A percentile compares a stretch with the other conserved stretches of the same genome.
These are phyloP conservation scores for Epichloe scottii DNA, from an alignment of 2,329 filamentous ascomycete genomes.

Conservation along the genomic window DNA sequence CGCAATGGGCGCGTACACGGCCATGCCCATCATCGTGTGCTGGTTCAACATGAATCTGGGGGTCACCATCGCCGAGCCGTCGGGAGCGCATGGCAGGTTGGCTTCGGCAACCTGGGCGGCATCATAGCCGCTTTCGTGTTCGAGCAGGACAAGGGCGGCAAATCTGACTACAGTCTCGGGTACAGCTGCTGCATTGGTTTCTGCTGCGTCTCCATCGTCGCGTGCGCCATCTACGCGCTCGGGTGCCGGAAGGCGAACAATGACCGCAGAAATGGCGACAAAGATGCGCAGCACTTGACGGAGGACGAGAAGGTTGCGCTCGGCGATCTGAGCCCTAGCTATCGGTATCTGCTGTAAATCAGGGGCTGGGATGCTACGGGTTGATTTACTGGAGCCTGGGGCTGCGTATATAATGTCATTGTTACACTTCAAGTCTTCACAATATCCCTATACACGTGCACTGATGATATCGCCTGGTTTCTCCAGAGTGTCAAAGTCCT, in stretches of 20 bases:
- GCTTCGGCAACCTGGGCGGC: slow-evolving; percentile 68
- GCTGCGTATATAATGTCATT: too few relatives aligned
- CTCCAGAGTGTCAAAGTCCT: too few relatives aligned
- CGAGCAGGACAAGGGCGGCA: slow-evolving; percentile 51
- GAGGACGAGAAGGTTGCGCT: slow-evolving; percentile 50
- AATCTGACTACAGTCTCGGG: slow-evolving; percentile 63
- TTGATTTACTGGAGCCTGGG: too few relatives aligned
- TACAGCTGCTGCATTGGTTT: slow-evolving; percentile 57
- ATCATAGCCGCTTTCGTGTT: slow-evolving; percentile 67
- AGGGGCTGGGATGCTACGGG: too few relatives aligned
- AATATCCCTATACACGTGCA: too few relatives aligned
- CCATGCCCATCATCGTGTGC: slow-evolving; percentile 80
- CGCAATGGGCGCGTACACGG: slow-evolving; percentile 65
- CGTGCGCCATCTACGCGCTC: slow-evolving; percentile 47
- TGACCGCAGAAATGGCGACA: slow-evolving; percentile 37
- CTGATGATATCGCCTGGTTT: too few relatives aligned
- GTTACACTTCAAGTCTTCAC: too few relatives aligned
- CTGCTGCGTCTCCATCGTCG: slow-evolving; percentile 43
- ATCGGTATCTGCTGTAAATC: slow-evolving; percentile 42
- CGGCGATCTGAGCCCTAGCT: slow-evolving; percentile 47
- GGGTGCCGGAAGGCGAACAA: slow-evolving; percentile 49
- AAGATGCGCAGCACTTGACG: slow-evolving; percentile 31
- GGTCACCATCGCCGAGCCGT: slow-evolving; percentile 60
- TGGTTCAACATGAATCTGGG: slow-evolving; percentile 75
- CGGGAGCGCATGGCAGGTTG: slow-evolving; percentile 64